Evolutionary conservation across 352 stramenopile genomes (phyloP), one percentile per base, ranked within the genome.

Genomic region (Phytophthora hybrid): DNA sequence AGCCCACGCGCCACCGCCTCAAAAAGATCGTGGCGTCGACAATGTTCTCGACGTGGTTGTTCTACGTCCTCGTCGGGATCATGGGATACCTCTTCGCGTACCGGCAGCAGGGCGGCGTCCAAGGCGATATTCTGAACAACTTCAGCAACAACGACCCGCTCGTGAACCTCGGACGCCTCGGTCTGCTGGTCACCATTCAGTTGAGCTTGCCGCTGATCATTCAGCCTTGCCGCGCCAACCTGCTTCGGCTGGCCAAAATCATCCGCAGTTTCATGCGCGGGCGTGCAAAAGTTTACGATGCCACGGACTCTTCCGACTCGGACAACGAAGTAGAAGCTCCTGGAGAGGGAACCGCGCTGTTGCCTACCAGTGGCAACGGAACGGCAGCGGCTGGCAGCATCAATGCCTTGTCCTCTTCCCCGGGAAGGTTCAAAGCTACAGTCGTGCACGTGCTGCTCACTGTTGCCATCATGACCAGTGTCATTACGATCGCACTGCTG

Each of bases 41-140:
- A 1, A 98, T 99, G 73, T 96, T 96, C 75, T 96, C 88, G 13
- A 96, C 97, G 11, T 94, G 93, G 70, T 16, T 94, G 23, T 98
- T 99, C 64, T 99, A 99, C 84, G 93, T 95, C 57, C 59, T 98
- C 31, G 94, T 99, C n/a, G 97, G 96, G 8, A 92, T 93, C 46
- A 89, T 94, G 66, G 93, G 93, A 31, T 98, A 97, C 63, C 74
- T 97, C 4, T 97, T 95, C 59, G 93, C 90, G 9, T 97, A 89
- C 62, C 82, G 82, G 9, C 77, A 88, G 9, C 74, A 80, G 0
- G 73, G 74, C 14, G 88, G 87, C 34, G 89, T 97, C 16, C 78
- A 91, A 66, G 89, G 90, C 44, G 89, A 97, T 72, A 95, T 97
- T 44, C 85, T 97, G 44, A 96, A 97, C 76, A 95, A 93, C 64